phyloP scores from a whole-genome alignment of 192 early-diverging fungal species.

The Linnemannia schmuckeri region DNA sequence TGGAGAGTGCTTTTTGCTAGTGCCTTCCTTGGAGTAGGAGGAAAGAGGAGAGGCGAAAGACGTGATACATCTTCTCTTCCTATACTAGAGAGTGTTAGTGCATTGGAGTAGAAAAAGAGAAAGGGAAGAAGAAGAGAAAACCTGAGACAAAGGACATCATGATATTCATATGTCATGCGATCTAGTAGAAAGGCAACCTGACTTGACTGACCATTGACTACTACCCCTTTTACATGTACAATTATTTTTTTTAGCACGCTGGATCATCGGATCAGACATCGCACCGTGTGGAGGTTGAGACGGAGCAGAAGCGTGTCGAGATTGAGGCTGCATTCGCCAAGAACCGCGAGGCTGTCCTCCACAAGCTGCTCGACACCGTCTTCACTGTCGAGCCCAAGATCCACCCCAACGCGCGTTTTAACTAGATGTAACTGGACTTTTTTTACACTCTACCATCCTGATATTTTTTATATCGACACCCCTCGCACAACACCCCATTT shows the following conservation, averaged over 20 bases:
- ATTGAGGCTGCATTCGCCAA: slow-evolving; percentile 70
- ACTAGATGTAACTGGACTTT: neutral
- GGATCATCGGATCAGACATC: slow-evolving; percentile 76
- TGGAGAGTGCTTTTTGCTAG: neutral
- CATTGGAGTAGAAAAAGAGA: no score
- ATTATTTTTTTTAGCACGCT: slow-evolving; percentile 66
- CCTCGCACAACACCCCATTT: neutral
- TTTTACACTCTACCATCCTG: neutral
- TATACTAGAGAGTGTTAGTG: no score
- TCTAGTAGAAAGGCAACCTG: neutral
- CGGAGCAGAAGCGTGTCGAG: slow-evolving; percentile 75
- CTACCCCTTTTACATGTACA: slow-evolving; percentile 2
- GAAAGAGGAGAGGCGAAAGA: neutral
- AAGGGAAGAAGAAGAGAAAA: no score
- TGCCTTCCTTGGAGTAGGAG: neutral
- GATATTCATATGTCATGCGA: slow-evolving; percentile 1
- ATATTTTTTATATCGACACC: neutral
- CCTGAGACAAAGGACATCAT: no score
- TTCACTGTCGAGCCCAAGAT: slow-evolving; percentile 78
- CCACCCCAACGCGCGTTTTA: slow-evolving; percentile 61
- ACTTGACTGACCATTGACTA: neutral
- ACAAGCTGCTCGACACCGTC: slow-evolving; percentile 74
- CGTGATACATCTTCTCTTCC: neutral
- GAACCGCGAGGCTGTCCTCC: slow-evolving; percentile 76
- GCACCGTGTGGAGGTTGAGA: slow-evolving; percentile 74